A percentile compares a stretch with the other conserved stretches of the same genome.
These are phyloP conservation scores for Fusarium poae DNA, from an alignment of 2,329 filamentous ascomycete species.

Conservation along the genomic window DNA sequence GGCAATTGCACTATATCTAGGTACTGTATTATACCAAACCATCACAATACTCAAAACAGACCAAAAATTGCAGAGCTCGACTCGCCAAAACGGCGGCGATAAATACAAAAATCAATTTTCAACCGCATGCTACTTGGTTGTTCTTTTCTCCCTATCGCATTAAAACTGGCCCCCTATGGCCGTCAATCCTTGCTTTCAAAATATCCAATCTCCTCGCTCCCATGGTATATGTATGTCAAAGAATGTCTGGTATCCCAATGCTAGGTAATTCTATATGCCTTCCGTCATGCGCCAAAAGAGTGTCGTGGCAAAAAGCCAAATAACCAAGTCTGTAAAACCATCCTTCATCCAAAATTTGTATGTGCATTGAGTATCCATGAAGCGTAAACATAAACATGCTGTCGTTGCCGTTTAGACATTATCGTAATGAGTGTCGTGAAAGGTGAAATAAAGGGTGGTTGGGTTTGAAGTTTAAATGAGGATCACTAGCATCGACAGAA, in stretches of 20 bases:
- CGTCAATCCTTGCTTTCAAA: neutral
- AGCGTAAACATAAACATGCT: conserved; percentile 35
- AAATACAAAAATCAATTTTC: conserved; percentile 28
- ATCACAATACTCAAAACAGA: neutral
- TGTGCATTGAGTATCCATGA: conserved; percentile 41
- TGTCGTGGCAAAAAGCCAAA: conserved; percentile 38
- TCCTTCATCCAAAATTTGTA: conserved; percentile 9
- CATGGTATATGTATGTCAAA: conserved; percentile 30
- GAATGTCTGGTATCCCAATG: conserved; percentile 48
- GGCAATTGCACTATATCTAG: neutral
- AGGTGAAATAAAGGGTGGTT: conserved; percentile 15
- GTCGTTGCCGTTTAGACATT: conserved; percentile 40
- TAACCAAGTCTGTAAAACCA: conserved; percentile 19
- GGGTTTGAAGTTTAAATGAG: conserved; percentile 40
- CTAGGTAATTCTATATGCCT: conserved; percentile 37
- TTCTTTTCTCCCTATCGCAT: conserved; percentile 13
- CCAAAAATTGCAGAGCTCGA: conserved; percentile 19
- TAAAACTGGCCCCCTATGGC: conserved; percentile 12
- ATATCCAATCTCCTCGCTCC: conserved; percentile 1
- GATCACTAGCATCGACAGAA: conserved; percentile 41
- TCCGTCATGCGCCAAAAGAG: conserved; percentile 45
- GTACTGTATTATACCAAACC: neutral
- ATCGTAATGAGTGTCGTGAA: conserved; percentile 48
- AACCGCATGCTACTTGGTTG: conserved; percentile 7
- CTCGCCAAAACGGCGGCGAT: conserved; percentile 26